A percentile compares a stretch with the other conserved stretches of the same genome.
Evolutionary conservation across 2,329 filamentous ascomycete species (phyloP).

Genomic region (Colletotrichum truncatum): DNA sequence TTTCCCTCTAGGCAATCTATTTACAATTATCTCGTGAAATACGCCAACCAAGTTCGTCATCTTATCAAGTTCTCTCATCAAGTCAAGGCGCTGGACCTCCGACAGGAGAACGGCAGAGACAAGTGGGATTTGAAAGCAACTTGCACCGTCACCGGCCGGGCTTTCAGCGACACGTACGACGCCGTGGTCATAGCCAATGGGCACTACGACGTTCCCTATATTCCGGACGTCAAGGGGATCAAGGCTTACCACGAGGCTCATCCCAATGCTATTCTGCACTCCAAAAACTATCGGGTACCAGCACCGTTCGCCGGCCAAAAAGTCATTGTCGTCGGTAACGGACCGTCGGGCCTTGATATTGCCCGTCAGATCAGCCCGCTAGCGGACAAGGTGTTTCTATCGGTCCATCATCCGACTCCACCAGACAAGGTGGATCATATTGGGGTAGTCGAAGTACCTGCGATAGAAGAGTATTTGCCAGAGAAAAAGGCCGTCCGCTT

Average conservation of each 20-base stretch:
- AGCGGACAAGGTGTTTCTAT: slow-evolving; percentile 70
- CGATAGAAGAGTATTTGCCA: slow-evolving; percentile 66
- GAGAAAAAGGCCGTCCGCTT: slow-evolving; percentile 71
- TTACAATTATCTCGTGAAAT: slow-evolving; percentile 76
- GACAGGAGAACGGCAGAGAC: slow-evolving; percentile 43
- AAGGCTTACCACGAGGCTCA: slow-evolving; percentile 66
- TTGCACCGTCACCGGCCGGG: slow-evolving; percentile 54
- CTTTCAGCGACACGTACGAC: slow-evolving; percentile 67
- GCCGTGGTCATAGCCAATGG: slow-evolving; percentile 80
- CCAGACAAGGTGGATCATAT: slow-evolving; percentile 54
- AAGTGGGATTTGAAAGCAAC: slow-evolving; percentile 70
- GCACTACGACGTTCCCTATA: slow-evolving; percentile 75
- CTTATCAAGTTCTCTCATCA: slow-evolving; percentile 76
- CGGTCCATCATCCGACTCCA: slow-evolving; percentile 61
- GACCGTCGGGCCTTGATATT: slow-evolving; percentile 86
- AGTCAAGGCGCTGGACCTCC: slow-evolving; percentile 66
- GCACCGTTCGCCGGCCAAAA: slow-evolving; percentile 73
- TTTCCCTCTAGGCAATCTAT: slow-evolving; percentile 80
- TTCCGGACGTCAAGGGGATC: slow-evolving; percentile 71
- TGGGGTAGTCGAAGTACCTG: slow-evolving; percentile 60
- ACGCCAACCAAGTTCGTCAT: slow-evolving; percentile 73
- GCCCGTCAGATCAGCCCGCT: slow-evolving; percentile 75
- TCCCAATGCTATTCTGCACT: slow-evolving; percentile 73
- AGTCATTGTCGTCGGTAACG: slow-evolving; percentile 85
- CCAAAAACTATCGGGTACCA: slow-evolving; percentile 80